Base-by-base conservation (phyloP, 2,329 filamentous ascomycete genomes). In the Claviceps pusilla region DNA sequence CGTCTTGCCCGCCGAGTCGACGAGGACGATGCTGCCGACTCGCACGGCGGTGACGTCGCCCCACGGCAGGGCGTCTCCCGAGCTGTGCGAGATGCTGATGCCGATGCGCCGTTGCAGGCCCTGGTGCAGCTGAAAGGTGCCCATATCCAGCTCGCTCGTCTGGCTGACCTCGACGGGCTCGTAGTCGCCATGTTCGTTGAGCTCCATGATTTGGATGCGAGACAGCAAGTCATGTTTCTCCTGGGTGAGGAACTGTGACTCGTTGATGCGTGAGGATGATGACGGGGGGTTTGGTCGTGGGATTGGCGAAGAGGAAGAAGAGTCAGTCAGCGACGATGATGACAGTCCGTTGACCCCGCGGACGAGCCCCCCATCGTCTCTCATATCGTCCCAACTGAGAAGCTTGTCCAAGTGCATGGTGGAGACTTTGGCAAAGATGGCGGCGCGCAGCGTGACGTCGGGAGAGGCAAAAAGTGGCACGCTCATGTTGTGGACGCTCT, bases 401-500 rank as follows among this genome's bases (percentile, higher is more conserved):
- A 98, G 77, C 72, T 95, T 97, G 68, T 98, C 93, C 28, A 98
- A 78, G 70, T 98, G 93, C 84, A 96, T 96, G 0, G 84, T 74
- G 1, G 89, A 93, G 41, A 95, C 88, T 64, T 86, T 86, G 19
- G 93, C 90, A 66, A 95, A 97, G 57, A 98, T 86, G 50, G 89
- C 89, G 9, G 95, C 86, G 54, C 93, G 82, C 53, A 98, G 71
- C 29, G 82, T 85, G 1, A 89, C 83, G 49, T 85, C 84, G 28
- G 79, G 80, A 1, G 89, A 80, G 5, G 69, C 66, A 47, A 84
- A 85, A 41, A 95, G 76, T 4, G 90, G 87, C 53, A 98, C 77
- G 66, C 89, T 95, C 89, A 98, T 95, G 68, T 89, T 95, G 73
- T 98, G 93, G 51, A 97, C 90, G 68, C 93, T 98, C 69, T 97